Base-by-base conservation (phyloP, 169 alveolate species). In the Neospora caninum region DNA sequence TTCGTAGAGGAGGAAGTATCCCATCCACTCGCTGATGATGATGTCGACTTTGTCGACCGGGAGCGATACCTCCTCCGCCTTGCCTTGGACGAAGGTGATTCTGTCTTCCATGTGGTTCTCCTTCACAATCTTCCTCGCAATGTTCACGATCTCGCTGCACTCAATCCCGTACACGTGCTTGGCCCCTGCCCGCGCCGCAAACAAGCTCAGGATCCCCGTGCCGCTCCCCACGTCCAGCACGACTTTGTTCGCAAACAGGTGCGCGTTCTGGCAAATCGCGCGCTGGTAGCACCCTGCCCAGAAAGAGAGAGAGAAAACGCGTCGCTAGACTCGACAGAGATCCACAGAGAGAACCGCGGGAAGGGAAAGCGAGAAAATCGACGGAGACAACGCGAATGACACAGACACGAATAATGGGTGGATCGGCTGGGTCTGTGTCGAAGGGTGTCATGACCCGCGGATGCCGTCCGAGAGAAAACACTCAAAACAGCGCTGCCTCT, bases 211-310 rank as follows among this genome's bases (percentile, higher is more conserved):
- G 70, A 99, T 99, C 25, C 99, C 99, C 18, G 99, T 99, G 13
- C 99, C 99, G 88, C 99, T 97, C 29, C 99, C 99, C 13, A 99
- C 97, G 96, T 99, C 99, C 42, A 99, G 95, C 13, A 99, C 99
- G 27, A 99, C 97, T 95, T 99, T 99, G 93, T 97, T 99, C 92
- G 98, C 96, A 95, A 99, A 99, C 70, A 98, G 96, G 87, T 98
- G 99, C 36, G 96, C 96, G 96, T 99, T 99, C 84, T 97, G 95
- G 96, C 98, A 88, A 43, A 99, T 99, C 7, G 99, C 99, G 49
- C 97, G 97, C 95, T 95, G 97, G 94, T 98, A 98, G n/a, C 99
- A 92, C 64, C 97, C 97, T 92, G 95, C 73, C 22, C 38, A 29
- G 7, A 41, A 82, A 18, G 39, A 22, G 41, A 42, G 25, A 42